phyloP scores from a whole-genome alignment of 345 rosid species.

The Gynandropsis gynandra region DNA sequence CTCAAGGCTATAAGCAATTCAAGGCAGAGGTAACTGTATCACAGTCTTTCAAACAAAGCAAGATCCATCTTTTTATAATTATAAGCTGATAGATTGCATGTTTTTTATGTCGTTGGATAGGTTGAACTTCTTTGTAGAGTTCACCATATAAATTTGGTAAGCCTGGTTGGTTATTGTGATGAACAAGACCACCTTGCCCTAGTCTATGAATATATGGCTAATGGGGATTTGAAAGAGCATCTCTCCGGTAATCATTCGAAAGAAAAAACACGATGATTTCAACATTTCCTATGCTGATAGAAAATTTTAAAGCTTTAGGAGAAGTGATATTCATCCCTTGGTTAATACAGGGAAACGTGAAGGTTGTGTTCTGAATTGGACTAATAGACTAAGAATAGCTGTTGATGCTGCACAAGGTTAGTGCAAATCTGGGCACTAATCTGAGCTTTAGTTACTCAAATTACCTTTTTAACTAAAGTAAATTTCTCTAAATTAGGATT shows the following conservation, averaged over 20 bases:
- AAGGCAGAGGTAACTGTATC: too few relatives aligned
- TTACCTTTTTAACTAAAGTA: too few relatives aligned
- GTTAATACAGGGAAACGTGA: background rate
- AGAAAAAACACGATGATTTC: background rate
- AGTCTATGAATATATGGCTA: background rate
- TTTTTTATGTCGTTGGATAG: background rate
- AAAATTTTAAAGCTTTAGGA: too few relatives aligned
- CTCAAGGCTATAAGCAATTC: too few relatives aligned
- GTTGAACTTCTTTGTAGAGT: background rate
- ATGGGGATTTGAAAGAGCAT: too few relatives aligned
- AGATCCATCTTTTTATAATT: too few relatives aligned
- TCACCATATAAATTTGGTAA: constrained; percentile 1
- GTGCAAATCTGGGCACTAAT: too few relatives aligned
- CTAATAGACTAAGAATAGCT: constrained; percentile 29
- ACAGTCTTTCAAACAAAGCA: constrained; percentile 18
- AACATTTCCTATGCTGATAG: background rate
- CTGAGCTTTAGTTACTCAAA: too few relatives aligned
- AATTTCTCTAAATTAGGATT: too few relatives aligned
- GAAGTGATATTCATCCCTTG: background rate
- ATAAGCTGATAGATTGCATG: constrained; percentile 3
- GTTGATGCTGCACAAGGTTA: constrained; percentile 39
- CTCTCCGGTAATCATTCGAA: background rate
- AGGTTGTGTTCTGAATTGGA: constrained; percentile 19
- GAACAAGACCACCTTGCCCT: too few relatives aligned
- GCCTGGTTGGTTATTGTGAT: too few relatives aligned